Evolutionary conservation across 768 basidiomycete species (phyloP).

Genomic region (Leccinum obscurum): DNA sequence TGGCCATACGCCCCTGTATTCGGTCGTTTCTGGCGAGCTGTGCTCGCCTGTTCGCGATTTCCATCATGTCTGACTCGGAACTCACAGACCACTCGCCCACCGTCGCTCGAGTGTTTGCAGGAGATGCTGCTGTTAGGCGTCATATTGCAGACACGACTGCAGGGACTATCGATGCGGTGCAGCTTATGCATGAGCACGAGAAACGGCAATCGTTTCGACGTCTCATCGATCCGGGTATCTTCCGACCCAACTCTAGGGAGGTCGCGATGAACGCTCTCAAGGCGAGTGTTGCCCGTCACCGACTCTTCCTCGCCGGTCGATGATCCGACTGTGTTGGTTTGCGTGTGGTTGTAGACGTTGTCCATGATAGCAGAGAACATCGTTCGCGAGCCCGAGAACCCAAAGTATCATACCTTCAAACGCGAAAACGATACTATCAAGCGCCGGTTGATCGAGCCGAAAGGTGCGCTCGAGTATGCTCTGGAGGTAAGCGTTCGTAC

Average conservation of each 20-base stretch:
- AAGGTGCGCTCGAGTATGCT: conserved; percentile 77
- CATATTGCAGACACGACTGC: conserved; percentile 30
- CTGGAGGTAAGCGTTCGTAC: conserved; percentile 56
- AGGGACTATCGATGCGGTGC: conserved; percentile 6
- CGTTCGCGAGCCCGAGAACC: conserved; percentile 68
- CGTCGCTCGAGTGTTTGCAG: conserved; percentile 25
- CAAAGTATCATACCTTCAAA: conserved; percentile 75
- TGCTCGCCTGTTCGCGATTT: background rate
- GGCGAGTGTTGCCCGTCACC: conserved; percentile 35
- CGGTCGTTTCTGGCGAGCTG: background rate
- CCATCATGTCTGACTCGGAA: conserved; percentile 13
- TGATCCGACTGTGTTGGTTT: background rate
- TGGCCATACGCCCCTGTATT: conserved; percentile 21
- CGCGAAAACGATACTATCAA: conserved; percentile 70
- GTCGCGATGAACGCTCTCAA: conserved; percentile 62
- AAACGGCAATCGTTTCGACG: conserved; percentile 71
- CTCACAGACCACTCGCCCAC: conserved; percentile 4
- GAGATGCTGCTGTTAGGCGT: background rate
- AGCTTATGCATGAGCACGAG: conserved; percentile 52
- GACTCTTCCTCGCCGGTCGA: background rate
- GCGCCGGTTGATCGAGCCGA: conserved; percentile 63
- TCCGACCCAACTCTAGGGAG: conserved; percentile 65
- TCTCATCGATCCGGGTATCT: conserved; percentile 76
- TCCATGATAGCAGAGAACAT: conserved; percentile 72
- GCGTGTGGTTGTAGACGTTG: conserved; percentile 44